Conservation (phyloP, 495 filamentous ascomycete genomes). For the Penicillium alfredii region DNA sequence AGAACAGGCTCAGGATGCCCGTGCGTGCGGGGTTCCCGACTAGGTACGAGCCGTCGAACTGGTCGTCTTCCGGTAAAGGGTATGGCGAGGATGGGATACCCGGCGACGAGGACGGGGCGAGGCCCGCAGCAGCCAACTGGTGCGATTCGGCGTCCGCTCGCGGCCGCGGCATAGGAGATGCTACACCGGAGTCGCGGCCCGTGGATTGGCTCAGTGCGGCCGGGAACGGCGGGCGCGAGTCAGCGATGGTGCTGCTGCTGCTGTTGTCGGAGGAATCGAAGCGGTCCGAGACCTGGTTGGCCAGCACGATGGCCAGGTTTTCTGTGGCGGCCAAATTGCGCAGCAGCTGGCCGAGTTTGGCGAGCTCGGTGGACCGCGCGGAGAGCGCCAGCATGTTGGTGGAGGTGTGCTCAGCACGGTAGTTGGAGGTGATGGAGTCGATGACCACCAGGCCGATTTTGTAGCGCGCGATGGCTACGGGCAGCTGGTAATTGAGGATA, state of each 20-base stretch:
- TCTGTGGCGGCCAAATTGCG: conserved; percentile 66
- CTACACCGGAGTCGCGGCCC: conserved; percentile 14
- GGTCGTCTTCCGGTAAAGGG: conserved; percentile 31
- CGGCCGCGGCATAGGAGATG: conserved; percentile 18
- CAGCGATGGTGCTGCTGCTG: not conserved
- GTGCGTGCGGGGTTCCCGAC: conserved; percentile 34
- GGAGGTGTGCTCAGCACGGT: conserved; percentile 69
- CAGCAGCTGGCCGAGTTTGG: conserved; percentile 68
- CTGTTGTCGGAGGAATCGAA: conserved; percentile 44
- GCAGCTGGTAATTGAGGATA: conserved; percentile 85
- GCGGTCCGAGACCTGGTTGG: conserved; percentile 93
- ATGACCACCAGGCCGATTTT: conserved; percentile 75
- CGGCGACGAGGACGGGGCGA: conserved; percentile 25
- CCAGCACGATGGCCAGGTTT: conserved; percentile 77
- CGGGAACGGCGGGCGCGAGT: conserved; percentile 10
- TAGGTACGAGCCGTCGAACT: conserved; percentile 36
- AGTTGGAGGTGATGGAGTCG: conserved; percentile 91
- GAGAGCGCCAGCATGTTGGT: conserved; percentile 34
- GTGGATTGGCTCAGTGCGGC: conserved; percentile 11
- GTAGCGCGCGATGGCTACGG: conserved; percentile 69
- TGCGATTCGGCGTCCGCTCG: conserved; percentile 16
- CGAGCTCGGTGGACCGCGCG: conserved; percentile 58
- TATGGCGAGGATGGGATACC: conserved; percentile 25
- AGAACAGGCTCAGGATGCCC: conserved; percentile 62
- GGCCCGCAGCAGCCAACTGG: too few species aligned